phyloP scores from a whole-genome alignment of 2,329 filamentous ascomycete genomes.

The Claviceps sp. region DNA sequence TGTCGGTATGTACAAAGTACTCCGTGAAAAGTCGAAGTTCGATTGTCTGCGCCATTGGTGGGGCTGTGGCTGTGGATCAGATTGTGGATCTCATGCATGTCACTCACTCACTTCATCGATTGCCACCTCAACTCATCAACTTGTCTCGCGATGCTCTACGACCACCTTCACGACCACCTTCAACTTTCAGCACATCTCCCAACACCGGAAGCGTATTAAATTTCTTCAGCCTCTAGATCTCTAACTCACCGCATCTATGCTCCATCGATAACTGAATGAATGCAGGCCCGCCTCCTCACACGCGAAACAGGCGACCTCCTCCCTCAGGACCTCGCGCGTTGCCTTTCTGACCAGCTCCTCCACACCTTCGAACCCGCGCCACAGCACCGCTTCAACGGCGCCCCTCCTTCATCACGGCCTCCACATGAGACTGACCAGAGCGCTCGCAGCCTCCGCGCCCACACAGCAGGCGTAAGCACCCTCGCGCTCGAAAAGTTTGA shows the following conservation, averaged over 20 bases:
- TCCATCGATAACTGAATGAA: constrained; percentile 24
- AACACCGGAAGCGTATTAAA: too few species aligned
- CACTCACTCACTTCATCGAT: neutral
- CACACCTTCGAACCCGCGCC: constrained; percentile 55
- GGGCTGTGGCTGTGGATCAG: too few species aligned
- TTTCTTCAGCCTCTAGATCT: neutral
- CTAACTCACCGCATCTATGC: neutral
- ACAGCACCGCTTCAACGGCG: constrained; percentile 56
- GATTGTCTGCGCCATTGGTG: too few species aligned
- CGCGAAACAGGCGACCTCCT: constrained; percentile 58
- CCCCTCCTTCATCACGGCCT: constrained; percentile 7
- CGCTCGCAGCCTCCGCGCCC: constrained; percentile 43
- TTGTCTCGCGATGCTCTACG: neutral
- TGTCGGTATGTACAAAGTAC: neutral
- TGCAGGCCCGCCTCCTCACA: constrained; percentile 66
- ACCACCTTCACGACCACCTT: neutral
- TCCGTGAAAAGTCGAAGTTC: neutral
- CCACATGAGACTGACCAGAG: constrained; percentile 14
- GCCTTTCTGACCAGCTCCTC: constrained; percentile 52
- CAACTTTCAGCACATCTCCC: neutral
- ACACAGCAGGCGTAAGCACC: constrained; percentile 66
- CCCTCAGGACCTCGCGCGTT: constrained; percentile 49
- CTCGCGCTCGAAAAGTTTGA: constrained; percentile 74
- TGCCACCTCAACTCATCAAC: neutral
- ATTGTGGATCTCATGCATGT: neutral